Percentiles rank a stretch among this genome's conserved stretches.
phyloP scores from a whole-genome alignment of 768 basidiomycete genomes.

The Saitozyma sp. region DNA sequence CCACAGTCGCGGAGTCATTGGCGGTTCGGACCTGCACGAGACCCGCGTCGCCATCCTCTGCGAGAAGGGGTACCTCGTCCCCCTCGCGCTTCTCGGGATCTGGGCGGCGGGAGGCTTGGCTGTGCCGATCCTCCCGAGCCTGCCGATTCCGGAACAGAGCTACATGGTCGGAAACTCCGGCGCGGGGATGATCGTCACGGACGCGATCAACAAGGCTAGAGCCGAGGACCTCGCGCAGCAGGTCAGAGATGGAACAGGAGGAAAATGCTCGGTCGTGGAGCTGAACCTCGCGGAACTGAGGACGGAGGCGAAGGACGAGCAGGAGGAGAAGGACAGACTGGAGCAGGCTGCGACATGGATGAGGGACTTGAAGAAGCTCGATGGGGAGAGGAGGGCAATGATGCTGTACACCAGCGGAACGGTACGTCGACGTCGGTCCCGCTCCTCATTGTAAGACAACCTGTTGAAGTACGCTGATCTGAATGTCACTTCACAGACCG shows the following conservation, averaged over 20 bases:
- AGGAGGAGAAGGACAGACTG: conserved; percentile 7
- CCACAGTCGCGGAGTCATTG: not conserved
- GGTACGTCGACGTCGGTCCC: conserved; percentile 3
- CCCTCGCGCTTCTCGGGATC: conserved; percentile 18
- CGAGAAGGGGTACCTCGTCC: conserved; percentile 26
- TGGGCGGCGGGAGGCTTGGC: conserved; percentile 39
- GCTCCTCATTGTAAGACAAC: not conserved
- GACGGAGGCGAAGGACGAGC: not conserved
- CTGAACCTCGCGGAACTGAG: conserved; percentile 10
- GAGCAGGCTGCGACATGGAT: conserved; percentile 3
- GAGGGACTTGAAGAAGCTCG: conserved; percentile 12
- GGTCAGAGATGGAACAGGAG: conserved; percentile 7
- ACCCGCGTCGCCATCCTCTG: conserved; percentile 20
- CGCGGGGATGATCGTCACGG: conserved; percentile 29
- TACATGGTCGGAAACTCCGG: conserved; percentile 40
- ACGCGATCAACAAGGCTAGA: conserved; percentile 22
- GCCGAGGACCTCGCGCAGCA: conserved; percentile 21
- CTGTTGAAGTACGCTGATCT: not conserved
- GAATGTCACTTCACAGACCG: conserved; percentile 14
- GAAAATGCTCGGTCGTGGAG: conserved; percentile 4
- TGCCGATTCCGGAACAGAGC: conserved; percentile 41
- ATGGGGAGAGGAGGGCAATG: conserved; percentile 29
- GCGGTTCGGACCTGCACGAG: conserved; percentile 6
- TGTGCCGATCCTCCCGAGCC: conserved; percentile 38
- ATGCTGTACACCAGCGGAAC: conserved; percentile 45